Conservation (phyloP, 176 grass and related monocot species). For the Oryza punctata region DNA sequence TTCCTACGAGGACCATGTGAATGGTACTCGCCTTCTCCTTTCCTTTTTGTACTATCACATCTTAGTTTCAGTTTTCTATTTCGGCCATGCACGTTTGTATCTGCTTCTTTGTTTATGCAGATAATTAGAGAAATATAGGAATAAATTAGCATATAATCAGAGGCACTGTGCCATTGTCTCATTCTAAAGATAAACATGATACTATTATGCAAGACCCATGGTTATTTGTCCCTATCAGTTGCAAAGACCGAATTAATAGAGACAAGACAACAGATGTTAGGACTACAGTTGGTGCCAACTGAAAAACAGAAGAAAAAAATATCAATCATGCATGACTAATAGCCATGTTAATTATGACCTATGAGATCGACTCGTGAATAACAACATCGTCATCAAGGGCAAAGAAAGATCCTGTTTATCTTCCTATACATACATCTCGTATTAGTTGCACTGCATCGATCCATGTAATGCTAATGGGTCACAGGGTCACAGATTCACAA, state of each 20-base stretch:
- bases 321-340: neutral
- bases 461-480: neutral
- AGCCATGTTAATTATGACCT: neutral
- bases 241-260: neutral
- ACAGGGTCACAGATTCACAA: neutral
- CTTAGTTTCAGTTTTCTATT: neutral
- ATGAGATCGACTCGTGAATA: neutral
- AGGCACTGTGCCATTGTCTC: neutral
- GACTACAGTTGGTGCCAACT: neutral
- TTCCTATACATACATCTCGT: neutral
- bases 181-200: neutral
- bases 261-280: neutral
- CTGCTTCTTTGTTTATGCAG: neutral
- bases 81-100: neutral
- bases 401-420: neutral
- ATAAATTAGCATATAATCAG: neutral
- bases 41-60: neutral
- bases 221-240: slow-evolving; percentile 19
- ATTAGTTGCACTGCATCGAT: neutral
- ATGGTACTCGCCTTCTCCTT: neutral
- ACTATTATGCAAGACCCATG: neutral
- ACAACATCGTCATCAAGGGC: neutral
- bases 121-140: neutral
- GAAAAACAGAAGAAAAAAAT: neutral
- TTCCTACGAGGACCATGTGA: slow-evolving; percentile 17